Evolutionary conservation across 2,329 filamentous ascomycete genomes (phyloP), one percentile per base, ranked within the genome.

Genomic region (Penicillium expansum): DNA sequence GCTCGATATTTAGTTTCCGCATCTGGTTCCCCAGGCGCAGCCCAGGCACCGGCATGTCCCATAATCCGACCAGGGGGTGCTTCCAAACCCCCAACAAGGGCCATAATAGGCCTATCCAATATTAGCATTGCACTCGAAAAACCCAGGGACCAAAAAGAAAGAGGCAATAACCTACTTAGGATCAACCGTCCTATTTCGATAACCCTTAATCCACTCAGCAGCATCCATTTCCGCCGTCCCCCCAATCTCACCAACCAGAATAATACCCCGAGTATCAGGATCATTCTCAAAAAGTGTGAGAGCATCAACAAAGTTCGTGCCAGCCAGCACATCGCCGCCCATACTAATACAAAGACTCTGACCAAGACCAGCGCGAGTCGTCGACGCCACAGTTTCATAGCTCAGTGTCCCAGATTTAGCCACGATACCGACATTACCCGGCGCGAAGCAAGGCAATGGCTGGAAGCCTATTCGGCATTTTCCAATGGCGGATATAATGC

Each of bases 321-420:
- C 90, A 1, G 86, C 84, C 55, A 91, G 76, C 35, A 89, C 81
- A 67, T 92, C 90, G 2, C 90, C 90, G 3, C 90, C 90, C 78
- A 92, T 87, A 16, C 88, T 89, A 43, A 92, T 86, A 41, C 88
- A 89, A 7, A 92, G 76, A 66, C 87, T 91, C 71, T 93, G 90
- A 0, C 90, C 90, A 0, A 92, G 76, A 0, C 89, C 89, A n/a
- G 84, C 86, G 59, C 86, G 80, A 7, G 87, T 90, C 24, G 90
- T 86, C 1, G 88, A 86, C 0, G 87, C 89, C 1, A 92, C 89
- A 2, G 89, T 85, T 71, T 93, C 90, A 66, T 92, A 93, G 59
- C 88, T 91, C 39, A 93, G 75, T 0, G 90, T 93, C 1, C 89
- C 90, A 0, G 88, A 91, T 69, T 91, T 92, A n/a, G 88, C 88